Evolutionary conservation across 1,139 yeast species (phyloP).

Genomic region (Diutina ranongensis): DNA sequence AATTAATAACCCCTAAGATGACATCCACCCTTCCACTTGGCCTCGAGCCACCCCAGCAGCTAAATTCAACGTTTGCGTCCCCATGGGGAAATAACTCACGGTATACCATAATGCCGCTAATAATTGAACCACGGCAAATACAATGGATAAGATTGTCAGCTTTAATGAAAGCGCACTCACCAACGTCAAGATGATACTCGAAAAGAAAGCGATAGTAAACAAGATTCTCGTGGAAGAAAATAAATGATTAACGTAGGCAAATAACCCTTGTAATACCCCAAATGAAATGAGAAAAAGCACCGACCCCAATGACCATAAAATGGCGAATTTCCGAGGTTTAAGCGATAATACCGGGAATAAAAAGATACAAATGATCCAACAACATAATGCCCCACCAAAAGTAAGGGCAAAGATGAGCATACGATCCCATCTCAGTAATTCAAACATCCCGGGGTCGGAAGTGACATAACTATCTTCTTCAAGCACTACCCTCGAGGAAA

Average conservation of each 20-base stretch:
- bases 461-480: conserved; percentile 36
- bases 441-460: conserved; percentile 34
- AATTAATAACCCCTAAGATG: conserved; percentile 9
- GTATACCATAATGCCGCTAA: conserved; percentile 45
- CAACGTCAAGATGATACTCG: conserved; percentile 40
- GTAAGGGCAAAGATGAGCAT: conserved; percentile 45
- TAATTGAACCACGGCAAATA: conserved; percentile 41
- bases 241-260: conserved; percentile 41
- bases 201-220: conserved; percentile 37
- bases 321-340: conserved; percentile 83
- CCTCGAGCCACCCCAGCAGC: conserved; percentile 44
- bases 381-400: conserved; percentile 40
- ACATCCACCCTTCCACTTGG: conserved; percentile 52
- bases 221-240: conserved; percentile 38
- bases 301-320: conserved; percentile 89
- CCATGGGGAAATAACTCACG: conserved; percentile 54
- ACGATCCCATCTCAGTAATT: conserved; percentile 48
- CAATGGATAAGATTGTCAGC: conserved; percentile 35
- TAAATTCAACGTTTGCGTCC: conserved; percentile 40
- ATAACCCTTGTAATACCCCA: conserved; percentile 88
- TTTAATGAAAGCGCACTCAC: conserved; percentile 34
- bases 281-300: conserved; percentile 77
- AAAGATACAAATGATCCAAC: conserved; percentile 43
- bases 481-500: conserved; percentile 25
- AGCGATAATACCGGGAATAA: conserved; percentile 82